Percentiles rank a stretch among this genome's conserved stretches.
phyloP scores from a whole-genome alignment of 2,329 filamentous ascomycete species.

The Diplodia corticola region DNA sequence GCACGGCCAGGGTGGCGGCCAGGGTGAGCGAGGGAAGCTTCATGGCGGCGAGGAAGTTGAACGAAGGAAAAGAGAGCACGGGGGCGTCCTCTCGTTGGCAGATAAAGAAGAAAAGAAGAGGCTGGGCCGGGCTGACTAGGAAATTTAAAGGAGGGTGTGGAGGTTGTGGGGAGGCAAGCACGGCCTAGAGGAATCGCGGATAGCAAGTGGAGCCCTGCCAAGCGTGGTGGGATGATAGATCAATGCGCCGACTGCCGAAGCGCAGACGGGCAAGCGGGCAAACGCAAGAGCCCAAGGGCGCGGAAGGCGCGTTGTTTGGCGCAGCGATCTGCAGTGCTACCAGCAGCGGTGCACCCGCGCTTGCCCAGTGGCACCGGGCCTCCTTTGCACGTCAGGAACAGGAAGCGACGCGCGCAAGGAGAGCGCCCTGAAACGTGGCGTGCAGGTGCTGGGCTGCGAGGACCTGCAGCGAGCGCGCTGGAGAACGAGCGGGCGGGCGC shows the following conservation, averaged over 20 bases:
- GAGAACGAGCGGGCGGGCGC: not conserved
- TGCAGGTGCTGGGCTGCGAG: conserved; percentile 11
- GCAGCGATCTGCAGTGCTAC: conserved; percentile 9
- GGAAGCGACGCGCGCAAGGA: conserved; percentile 16
- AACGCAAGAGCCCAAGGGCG: conserved; percentile 11
- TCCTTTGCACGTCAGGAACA: conserved; percentile 18
- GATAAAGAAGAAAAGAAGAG: conserved; percentile 4
- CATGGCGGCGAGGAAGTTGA: conserved; percentile 15
- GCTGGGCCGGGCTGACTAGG: not conserved
- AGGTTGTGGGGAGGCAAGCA: conserved; percentile 19
- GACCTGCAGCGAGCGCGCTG: not conserved
- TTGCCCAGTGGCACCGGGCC: conserved; percentile 5
- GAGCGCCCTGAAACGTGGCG: conserved; percentile 18
- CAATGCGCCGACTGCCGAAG: conserved; percentile 13
- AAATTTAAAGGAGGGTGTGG: conserved; percentile 14
- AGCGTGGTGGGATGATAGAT: not conserved
- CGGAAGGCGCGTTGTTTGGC: conserved; percentile 20
- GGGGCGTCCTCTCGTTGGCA: conserved; percentile 13
- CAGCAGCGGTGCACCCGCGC: not conserved
- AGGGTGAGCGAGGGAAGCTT: conserved; percentile 14
- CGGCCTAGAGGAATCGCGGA: not conserved
- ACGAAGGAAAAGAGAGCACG: conserved; percentile 14
- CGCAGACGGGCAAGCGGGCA: conserved; percentile 11
- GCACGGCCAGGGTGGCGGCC: conserved; percentile 6
- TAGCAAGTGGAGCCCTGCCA: conserved; percentile 7